Base-by-base conservation (phyloP, 352 stramenopile genomes). In the Phytophthora sp. region DNA sequence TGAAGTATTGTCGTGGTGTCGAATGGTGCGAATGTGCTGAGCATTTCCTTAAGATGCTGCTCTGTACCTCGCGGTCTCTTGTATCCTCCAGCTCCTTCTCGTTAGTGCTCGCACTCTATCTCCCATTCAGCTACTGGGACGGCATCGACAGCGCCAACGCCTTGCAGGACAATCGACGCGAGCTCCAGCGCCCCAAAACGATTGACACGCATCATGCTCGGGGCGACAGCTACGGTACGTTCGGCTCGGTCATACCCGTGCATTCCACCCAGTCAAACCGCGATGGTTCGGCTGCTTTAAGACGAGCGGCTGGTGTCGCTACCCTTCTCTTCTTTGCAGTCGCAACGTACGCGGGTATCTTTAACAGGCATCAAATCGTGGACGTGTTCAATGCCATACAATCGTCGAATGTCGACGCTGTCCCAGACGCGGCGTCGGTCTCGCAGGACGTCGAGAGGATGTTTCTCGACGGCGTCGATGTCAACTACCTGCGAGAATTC, bases 401-500 rank as follows among this genome's bases (percentile, higher is more conserved):
- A n/a, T n/a, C n/a, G n/a, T n/a, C n/a, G n/a, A n/a, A n/a, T 41
- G 29, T 35, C 3, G 16, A 39, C 2, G 18, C 8, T 5, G 29
- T 16, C 11, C 18, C 29, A n/a, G n/a, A n/a, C 29, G 29, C 20
- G 12, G 11, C 26, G 0, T 33, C 33, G 15, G 31, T 9, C 4
- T 27, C 60, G 8, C 23, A 42, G 4, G 61, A 35, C n/a, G 36
- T 70, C 9, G 66, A 71, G 41, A 47, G 51, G 13, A n/a, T 44
- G 3, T 74, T 74, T 50, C 36, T 74, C 13, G 42, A 62, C 12
- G 60, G 66, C 8, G 54, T 74, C 20, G 50, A 76, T 38, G 26
- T 54, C 13, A 45, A 65, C 12, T 56, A 72, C 16, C 35, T 86
- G 18, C 63, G 61, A 16, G 49, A 69, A 24, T 80, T 73, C 59